phyloP scores from a whole-genome alignment of 768 basidiomycete genomes.

The Albatrellus ellisii region DNA sequence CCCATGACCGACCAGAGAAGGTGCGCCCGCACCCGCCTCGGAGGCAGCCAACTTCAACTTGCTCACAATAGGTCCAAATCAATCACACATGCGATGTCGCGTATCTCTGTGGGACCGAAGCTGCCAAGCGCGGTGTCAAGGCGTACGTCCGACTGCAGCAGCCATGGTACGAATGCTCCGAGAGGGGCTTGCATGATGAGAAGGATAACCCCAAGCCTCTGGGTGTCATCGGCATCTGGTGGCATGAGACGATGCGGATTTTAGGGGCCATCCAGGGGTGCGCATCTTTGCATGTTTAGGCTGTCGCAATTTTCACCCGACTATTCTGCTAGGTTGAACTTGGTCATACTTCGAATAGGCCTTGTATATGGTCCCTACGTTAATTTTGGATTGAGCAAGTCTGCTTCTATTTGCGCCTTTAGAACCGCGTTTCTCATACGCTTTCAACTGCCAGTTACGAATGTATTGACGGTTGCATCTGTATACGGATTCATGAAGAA shows the following conservation, averaged over 20 bases:
- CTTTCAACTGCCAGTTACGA: constrained; percentile 41
- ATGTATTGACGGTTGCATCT: constrained; percentile 60
- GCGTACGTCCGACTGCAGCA: constrained; percentile 69
- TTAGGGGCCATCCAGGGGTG: constrained; percentile 65
- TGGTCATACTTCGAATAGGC: constrained; percentile 65
- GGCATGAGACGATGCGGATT: constrained; percentile 74
- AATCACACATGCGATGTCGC: constrained; percentile 60
- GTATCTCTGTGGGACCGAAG: constrained; percentile 58
- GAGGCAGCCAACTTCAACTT: not conserved
- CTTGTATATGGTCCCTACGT: constrained; percentile 76
- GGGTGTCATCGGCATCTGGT: constrained; percentile 68
- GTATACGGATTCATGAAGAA: constrained; percentile 76
- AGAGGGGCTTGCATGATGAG: constrained; percentile 54
- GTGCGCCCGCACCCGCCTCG: constrained; percentile 24
- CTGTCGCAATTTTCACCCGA: not conserved
- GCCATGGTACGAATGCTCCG: constrained; percentile 65
- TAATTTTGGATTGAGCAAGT: constrained; percentile 35
- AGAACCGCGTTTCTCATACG: not conserved
- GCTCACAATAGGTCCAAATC: constrained; percentile 51
- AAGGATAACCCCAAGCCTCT: constrained; percentile 63
- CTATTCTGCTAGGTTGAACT: constrained; percentile 43
- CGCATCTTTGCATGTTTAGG: constrained; percentile 14
- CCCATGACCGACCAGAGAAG: constrained; percentile 61
- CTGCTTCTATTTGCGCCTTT: not conserved
- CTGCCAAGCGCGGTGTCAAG: constrained; percentile 65